A percentile compares a stretch with the other conserved stretches of the same genome.
Evolutionary conservation across 805 yeast species (phyloP).

Genomic region (Kregervanrija fluxuum): DNA sequence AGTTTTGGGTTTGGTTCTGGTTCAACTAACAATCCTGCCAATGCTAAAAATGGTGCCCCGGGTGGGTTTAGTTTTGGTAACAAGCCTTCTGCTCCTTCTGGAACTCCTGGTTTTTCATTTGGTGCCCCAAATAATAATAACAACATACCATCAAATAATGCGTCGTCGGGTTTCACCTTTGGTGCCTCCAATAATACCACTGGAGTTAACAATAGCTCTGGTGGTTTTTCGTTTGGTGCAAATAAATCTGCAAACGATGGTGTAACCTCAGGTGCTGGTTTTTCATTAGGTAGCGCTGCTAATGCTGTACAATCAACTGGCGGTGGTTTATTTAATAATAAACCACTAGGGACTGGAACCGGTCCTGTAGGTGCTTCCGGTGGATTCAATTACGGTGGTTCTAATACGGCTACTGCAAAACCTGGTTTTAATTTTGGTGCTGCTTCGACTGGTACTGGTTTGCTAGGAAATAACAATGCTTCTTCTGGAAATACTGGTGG

Average conservation of each 20-base stretch:
- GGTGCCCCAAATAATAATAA: slow-evolving; percentile 25
- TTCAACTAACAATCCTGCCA: neutral
- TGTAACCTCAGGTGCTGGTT: slow-evolving; percentile 6
- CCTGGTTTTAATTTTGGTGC: slow-evolving; percentile 12
- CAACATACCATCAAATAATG: slow-evolving; percentile 3
- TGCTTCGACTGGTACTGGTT: slow-evolving; percentile 13
- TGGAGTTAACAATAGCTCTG: slow-evolving; percentile 15
- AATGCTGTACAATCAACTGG: slow-evolving; percentile 8
- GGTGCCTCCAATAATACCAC: slow-evolving; percentile 10
- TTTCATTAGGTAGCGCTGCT: slow-evolving; percentile 14
- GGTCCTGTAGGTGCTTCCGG: slow-evolving; percentile 1
- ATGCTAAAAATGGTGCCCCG: neutral
- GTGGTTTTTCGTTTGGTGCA: slow-evolving; percentile 25
- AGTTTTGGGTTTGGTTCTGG: too few species aligned
- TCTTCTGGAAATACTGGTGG: slow-evolving; percentile 23
- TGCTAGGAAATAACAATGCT: slow-evolving; percentile 1
- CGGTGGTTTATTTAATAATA: slow-evolving; percentile 17
- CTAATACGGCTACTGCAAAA: slow-evolving; percentile 4
- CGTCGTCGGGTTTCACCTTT: slow-evolving; percentile 19
- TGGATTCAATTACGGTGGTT: slow-evolving; percentile 4
- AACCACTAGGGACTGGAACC: slow-evolving; percentile 17
- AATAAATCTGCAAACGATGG: slow-evolving; percentile 7
- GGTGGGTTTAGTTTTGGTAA: slow-evolving; percentile 24
- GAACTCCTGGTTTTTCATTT: slow-evolving; percentile 31
- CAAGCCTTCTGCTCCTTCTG: slow-evolving; percentile 9